phyloP scores from a whole-genome alignment of 306 rosid species.

The Neltuma alba region DNA sequence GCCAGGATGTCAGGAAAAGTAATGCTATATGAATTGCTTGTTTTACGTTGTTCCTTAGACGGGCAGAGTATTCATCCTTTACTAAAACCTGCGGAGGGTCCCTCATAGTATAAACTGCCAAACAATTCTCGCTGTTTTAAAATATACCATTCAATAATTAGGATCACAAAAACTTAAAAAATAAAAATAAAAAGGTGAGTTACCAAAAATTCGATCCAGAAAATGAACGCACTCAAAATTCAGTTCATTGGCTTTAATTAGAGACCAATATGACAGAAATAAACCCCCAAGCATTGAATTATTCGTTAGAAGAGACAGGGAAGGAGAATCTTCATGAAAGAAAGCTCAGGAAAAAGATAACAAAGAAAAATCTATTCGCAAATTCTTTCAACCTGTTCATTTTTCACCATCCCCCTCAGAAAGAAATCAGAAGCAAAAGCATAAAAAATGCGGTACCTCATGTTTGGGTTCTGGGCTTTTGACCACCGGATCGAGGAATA shows the following conservation, averaged over 20 bases:
- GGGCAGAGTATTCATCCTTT: slow-evolving; percentile 37
- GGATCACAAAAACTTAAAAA: slow-evolving; percentile 4
- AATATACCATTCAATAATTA: slow-evolving; percentile 35
- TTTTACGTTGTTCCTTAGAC: slow-evolving; percentile 48
- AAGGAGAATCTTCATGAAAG: slow-evolving; percentile 16
- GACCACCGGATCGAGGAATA: slow-evolving; percentile 74
- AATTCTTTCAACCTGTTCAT: slow-evolving; percentile 42
- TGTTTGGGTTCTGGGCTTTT: slow-evolving; percentile 61
- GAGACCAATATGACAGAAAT: slow-evolving; percentile 31
- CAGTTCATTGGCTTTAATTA: slow-evolving; percentile 29
- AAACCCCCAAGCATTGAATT: slow-evolving; percentile 30
- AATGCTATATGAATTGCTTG: slow-evolving; percentile 51
- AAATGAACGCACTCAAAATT: slow-evolving; percentile 29
- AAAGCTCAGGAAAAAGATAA: slow-evolving; percentile 32
- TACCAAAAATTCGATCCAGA: slow-evolving; percentile 32
- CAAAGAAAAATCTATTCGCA: slow-evolving; percentile 43
- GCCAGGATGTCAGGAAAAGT: slow-evolving; percentile 51
- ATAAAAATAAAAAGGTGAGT: neutral
- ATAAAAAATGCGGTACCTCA: slow-evolving; percentile 69
- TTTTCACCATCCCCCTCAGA: slow-evolving; percentile 38
- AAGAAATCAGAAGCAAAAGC: slow-evolving; percentile 35
- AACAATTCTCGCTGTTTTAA: slow-evolving; percentile 39
- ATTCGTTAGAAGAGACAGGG: slow-evolving; percentile 31
- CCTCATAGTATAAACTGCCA: slow-evolving; percentile 42
- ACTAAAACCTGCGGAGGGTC: slow-evolving; percentile 44